A percentile compares a stretch with the other conserved stretches of the same genome.
These are phyloP conservation scores for Zostera marina DNA, from an alignment of 116 monocot genomes.

Conservation along the genomic window DNA sequence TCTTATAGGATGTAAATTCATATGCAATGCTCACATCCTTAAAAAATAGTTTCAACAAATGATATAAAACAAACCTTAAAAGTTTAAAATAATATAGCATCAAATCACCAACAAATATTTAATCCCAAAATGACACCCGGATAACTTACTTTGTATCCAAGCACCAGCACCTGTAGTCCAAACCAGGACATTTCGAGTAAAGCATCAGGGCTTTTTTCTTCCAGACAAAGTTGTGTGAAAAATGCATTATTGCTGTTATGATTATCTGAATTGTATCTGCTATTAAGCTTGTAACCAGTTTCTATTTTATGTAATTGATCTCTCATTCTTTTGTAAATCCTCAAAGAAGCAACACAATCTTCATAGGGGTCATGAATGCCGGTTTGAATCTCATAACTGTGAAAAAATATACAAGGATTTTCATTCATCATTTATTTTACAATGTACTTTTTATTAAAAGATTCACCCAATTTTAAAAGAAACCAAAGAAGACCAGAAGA, in stretches of 20 bases:
- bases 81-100: too few relatives aligned
- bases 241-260: slow-evolving; percentile 4
- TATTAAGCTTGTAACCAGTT: neutral
- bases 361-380: slow-evolving; percentile 35
- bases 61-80: too few relatives aligned
- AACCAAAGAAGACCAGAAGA: neutral
- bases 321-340: slow-evolving; percentile 40
- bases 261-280: neutral
- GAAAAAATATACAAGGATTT: neutral
- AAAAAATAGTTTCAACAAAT: too few relatives aligned
- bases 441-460: too few relatives aligned
- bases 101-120: too few relatives aligned
- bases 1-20: too few relatives aligned
- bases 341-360: slow-evolving; percentile 38
- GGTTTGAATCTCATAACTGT: slow-evolving; percentile 42
- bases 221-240: slow-evolving; percentile 9
- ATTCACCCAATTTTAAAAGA: neutral
- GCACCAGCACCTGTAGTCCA: slow-evolving; percentile 48
- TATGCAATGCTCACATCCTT: too few relatives aligned
- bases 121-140: neutral
- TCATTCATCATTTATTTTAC: neutral
- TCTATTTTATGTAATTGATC: slow-evolving; percentile 14
- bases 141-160: slow-evolving; percentile 13
- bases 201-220: slow-evolving; percentile 25
- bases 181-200: slow-evolving; percentile 28